Evolutionary conservation across 2,329 filamentous ascomycete genomes (phyloP).

Genomic region (Celoporthe dispersa): DNA sequence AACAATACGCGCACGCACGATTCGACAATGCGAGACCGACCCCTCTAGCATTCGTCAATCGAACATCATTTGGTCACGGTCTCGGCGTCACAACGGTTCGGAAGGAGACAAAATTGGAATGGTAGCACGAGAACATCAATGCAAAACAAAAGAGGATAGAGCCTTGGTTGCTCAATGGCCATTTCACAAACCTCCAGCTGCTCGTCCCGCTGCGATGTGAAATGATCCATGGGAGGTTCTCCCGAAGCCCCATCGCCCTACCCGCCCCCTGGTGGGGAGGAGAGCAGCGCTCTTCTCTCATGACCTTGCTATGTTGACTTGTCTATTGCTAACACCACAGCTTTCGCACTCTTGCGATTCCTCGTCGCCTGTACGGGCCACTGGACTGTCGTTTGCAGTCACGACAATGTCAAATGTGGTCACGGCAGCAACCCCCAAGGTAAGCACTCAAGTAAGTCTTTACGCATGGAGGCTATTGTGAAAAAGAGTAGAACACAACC

Average conservation of each 20-base stretch:
- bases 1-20: constrained; percentile 22
- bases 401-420: background rate
- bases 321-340: constrained; percentile 22
- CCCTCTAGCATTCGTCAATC: constrained; percentile 13
- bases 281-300: constrained; percentile 6
- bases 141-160: constrained; percentile 46
- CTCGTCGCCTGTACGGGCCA: background rate
- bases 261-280: background rate
- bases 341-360: background rate
- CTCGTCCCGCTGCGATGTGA: constrained; percentile 57
- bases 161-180: constrained; percentile 68
- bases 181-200: constrained; percentile 58
- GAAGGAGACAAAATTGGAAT: constrained; percentile 25
- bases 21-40: constrained; percentile 16
- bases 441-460: constrained; percentile 15
- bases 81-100: constrained; percentile 38
- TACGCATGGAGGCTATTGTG: background rate
- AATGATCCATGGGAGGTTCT: constrained; percentile 77
- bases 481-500: constrained; percentile 44
- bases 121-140: constrained; percentile 39
- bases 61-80: constrained; percentile 21
- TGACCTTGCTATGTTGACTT: constrained; percentile 19
- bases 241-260: constrained; percentile 60
- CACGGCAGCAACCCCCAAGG: constrained; percentile 2
- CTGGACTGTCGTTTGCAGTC: background rate